Evolutionary conservation across 2,329 filamentous ascomycete genomes (phyloP).

Genomic region (Phyllosticta citriasiana): DNA sequence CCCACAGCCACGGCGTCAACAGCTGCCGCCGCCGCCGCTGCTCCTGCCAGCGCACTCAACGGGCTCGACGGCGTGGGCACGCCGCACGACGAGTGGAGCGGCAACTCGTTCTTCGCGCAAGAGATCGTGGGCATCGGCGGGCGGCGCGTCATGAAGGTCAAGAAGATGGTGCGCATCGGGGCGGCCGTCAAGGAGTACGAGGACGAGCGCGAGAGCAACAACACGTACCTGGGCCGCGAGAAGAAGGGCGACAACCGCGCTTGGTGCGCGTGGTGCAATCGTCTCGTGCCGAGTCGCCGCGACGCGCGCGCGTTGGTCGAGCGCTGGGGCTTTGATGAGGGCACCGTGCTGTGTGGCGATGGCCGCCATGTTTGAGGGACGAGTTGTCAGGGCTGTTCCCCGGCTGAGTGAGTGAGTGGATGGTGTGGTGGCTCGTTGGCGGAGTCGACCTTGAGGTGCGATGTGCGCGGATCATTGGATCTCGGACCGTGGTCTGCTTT

Average conservation of each 20-base stretch:
- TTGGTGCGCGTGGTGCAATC: slow-evolving; percentile 88
- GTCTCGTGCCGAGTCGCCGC: slow-evolving; percentile 53
- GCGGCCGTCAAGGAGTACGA: slow-evolving; percentile 79
- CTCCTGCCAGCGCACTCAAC: slow-evolving; percentile 4
- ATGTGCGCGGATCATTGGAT: too few relatives aligned
- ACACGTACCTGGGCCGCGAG: slow-evolving; percentile 60
- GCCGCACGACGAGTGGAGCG: slow-evolving; percentile 32
- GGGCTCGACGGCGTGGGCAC: slow-evolving; percentile 27
- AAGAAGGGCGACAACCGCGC: slow-evolving; percentile 57
- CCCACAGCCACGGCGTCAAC: not conserved
- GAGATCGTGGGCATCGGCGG: slow-evolving; percentile 90
- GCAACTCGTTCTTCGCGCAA: slow-evolving; percentile 68
- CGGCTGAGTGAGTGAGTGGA: too few relatives aligned
- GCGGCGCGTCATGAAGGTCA: slow-evolving; percentile 77
- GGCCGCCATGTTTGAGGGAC: not conserved
- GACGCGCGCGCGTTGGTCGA: not conserved
- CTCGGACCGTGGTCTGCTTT: too few relatives aligned
- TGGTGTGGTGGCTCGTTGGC: not conserved
- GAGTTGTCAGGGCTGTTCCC: too few relatives aligned
- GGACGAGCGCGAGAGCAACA: slow-evolving; percentile 37
- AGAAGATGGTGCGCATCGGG: slow-evolving; percentile 70
- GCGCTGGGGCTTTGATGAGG: not conserved
- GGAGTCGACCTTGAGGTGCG: too few relatives aligned
- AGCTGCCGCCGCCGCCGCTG: slow-evolving; percentile 8
- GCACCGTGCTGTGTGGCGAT: not conserved